Percentiles rank a stretch among this genome's conserved stretches.
These are phyloP conservation scores for Microthlaspi erraticum DNA, from an alignment of 345 rosid species.

Conservation along the genomic window DNA sequence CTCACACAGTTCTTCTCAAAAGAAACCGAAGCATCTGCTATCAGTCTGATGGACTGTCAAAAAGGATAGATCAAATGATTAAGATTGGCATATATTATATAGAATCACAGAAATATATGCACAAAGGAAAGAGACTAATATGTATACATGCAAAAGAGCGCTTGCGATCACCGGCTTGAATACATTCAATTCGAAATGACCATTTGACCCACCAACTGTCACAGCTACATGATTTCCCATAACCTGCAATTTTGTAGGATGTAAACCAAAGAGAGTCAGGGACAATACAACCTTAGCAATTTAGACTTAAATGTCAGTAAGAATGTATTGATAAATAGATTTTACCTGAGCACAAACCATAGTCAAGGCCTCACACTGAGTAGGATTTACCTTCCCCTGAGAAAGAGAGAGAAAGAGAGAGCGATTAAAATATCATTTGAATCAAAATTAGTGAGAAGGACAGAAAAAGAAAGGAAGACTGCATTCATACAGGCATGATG, in stretches of 20 bases:
- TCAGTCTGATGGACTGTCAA: conserved; percentile 73
- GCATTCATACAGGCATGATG: conserved; percentile 85
- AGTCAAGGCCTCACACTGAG: conserved; percentile 97
- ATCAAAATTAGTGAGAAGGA: conserved; percentile 13
- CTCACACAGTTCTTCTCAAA: conserved; percentile 90
- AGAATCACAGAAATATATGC: neutral
- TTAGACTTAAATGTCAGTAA: conserved; percentile 23
- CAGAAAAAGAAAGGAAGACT: conserved; percentile 24
- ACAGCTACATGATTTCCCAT: conserved; percentile 94
- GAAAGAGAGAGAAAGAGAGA: conserved; percentile 40
- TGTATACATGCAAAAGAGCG: conserved; percentile 74
- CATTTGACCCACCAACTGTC: conserved; percentile 94
- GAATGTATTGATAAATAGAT: conserved; percentile 23
- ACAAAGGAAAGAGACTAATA: conserved; percentile 23
- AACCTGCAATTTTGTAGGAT: conserved; percentile 56
- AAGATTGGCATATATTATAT: neutral
- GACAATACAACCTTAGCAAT: neutral
- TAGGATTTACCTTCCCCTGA: conserved; percentile 98
- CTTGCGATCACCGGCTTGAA: conserved; percentile 98
- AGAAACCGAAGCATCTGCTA: conserved; percentile 95
- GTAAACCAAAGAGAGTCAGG: conserved; percentile 16
- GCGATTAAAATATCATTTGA: conserved; percentile 20
- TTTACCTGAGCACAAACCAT: conserved; percentile 98
- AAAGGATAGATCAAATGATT: conserved; percentile 28
- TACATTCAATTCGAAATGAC: conserved; percentile 93